A percentile compares a stretch with the other conserved stretches of the same genome.
These are phyloP conservation scores for Sporothrix pallida DNA, from an alignment of 2,329 filamentous ascomycete genomes.

Conservation along the genomic window DNA sequence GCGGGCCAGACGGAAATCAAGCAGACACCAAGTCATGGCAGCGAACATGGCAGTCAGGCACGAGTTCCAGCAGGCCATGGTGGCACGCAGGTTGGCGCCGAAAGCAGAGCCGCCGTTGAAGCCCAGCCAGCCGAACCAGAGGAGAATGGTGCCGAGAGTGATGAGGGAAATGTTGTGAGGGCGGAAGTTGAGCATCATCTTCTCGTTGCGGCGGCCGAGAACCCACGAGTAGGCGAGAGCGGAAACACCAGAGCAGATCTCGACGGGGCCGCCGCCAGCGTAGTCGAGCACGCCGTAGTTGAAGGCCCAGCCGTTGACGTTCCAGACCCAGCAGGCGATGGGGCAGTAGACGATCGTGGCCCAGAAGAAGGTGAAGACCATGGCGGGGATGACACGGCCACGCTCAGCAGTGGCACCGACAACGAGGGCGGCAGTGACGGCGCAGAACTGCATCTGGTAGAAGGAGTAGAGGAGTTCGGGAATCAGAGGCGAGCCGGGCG, in stretches of 20 bases:
- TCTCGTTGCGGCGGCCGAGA: slow-evolving; percentile 93
- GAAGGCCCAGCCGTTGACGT: slow-evolving; percentile 89
- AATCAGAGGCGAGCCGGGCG: slow-evolving; percentile 84
- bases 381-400: slow-evolving; percentile 86
- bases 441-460: slow-evolving; percentile 99
- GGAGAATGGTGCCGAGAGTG: slow-evolving; percentile 89
- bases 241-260: slow-evolving; percentile 92
- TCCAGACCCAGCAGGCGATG: slow-evolving; percentile 96
- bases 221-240: slow-evolving; percentile 96
- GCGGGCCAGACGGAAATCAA: slow-evolving; percentile 91
- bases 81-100: slow-evolving; percentile 89
- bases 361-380: slow-evolving; percentile 97
- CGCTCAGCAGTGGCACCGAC: slow-evolving; percentile 93
- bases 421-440: slow-evolving; percentile 87
- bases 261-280: slow-evolving; percentile 94
- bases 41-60: slow-evolving; percentile 92
- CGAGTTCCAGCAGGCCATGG: slow-evolving; percentile 98
- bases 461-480: slow-evolving; percentile 92
- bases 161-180: slow-evolving; percentile 98
- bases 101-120: slow-evolving; percentile 98
- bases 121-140: slow-evolving; percentile 98
- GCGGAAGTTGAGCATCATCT: slow-evolving; percentile 99
- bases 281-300: slow-evolving; percentile 94
- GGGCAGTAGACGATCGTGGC: slow-evolving; percentile 97
- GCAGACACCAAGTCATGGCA: slow-evolving; percentile 89